phyloP scores from a whole-genome alignment of 129 eudicot species.

The Tagetes erecta region DNA sequence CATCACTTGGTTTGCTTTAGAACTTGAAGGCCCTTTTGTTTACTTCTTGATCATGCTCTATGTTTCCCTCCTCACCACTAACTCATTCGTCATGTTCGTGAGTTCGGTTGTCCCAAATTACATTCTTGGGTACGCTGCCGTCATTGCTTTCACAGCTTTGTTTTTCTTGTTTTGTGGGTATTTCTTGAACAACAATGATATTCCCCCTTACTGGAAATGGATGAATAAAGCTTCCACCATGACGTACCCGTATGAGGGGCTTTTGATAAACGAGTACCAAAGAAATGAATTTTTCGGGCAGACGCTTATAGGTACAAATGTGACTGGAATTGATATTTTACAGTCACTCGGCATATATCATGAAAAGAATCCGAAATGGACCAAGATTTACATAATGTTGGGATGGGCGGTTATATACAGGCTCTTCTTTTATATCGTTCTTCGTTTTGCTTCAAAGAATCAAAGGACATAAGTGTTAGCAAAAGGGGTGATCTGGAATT shows the following conservation, averaged over 20 bases:
- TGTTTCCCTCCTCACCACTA: conserved; percentile 70
- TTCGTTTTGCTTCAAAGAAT: conserved; percentile 82
- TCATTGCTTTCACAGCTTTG: conserved; percentile 75
- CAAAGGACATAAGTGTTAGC: conserved; percentile 51
- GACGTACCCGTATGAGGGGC: conserved; percentile 83
- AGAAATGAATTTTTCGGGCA: conserved; percentile 37
- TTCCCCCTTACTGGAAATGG: conserved; percentile 77
- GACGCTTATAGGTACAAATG: conserved; percentile 20
- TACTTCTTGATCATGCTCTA: conserved; percentile 64
- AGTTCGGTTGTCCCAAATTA: conserved; percentile 84
- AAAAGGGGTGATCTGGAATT: conserved; percentile 21
- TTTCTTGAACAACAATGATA: conserved; percentile 52
- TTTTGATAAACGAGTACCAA: conserved; percentile 66
- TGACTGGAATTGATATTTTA: conserved; percentile 48
- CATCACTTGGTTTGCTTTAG: conserved; percentile 67
- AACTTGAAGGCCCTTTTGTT: conserved; percentile 52
- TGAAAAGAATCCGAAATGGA: conserved; percentile 46
- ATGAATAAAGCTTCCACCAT: conserved; percentile 73
- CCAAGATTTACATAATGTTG: conserved; percentile 56
- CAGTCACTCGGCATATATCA: conserved; percentile 46
- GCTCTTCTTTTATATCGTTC: conserved; percentile 61
- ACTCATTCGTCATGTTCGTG: conserved; percentile 76
- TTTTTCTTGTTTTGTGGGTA: conserved; percentile 89
- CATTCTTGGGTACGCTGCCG: conserved; percentile 83
- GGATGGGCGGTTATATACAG: conserved; percentile 80